Evolutionary conservation across 768 basidiomycete genomes (phyloP), one percentile per base, ranked within the genome.

Genomic region (Leccinum obscurum): DNA sequence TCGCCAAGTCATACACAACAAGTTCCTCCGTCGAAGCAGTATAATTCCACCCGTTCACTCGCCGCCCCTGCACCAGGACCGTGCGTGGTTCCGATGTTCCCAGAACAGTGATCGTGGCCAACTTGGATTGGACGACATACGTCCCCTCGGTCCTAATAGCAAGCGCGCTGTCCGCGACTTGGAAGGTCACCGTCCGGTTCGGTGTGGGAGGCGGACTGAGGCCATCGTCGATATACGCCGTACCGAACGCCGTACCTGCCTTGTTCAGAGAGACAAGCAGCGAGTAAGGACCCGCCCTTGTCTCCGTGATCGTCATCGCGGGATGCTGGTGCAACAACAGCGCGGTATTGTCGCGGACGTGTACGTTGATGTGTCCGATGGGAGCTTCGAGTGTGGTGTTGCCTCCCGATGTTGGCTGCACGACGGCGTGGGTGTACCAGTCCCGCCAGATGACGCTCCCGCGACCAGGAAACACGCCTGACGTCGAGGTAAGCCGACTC

Each of bases 321-420:
- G 89, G 86, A 54, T 76, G 61, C 6, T 80, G 74, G 67, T 91
- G 84, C 35, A 89, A 70, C 13, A 91, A 79, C 24, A 91, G 66
- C 11, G 82, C 84, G 20, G 85, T 77, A 20, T 85, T 83, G 62
- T 85, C 84, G 14, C 89, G 83, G 57, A 92, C 71, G 68, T 90
- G 88, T 15, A 90, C 85, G 62, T 86, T 86, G 70, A 92, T 90
- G 66, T 89, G 85, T 6, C 85, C 80, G 9, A 92, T 80, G 4
- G 88, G 88, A 1, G 87, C 86, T 22, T 77, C 66, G 41, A 90
- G 78, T 13, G 81, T 83, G 4, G 78, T 80, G 51, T 75, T 74
- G 22, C 68, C 70, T 24, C 79, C 78, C 4, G 70, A 44, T 4
- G 74, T 68, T 8, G 77, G 70, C 30, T 85, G 74, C 17, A 85